These are phyloP conservation scores for Vicia villosa DNA, from an alignment of 306 rosid genomes.

Conservation along the genomic window DNA sequence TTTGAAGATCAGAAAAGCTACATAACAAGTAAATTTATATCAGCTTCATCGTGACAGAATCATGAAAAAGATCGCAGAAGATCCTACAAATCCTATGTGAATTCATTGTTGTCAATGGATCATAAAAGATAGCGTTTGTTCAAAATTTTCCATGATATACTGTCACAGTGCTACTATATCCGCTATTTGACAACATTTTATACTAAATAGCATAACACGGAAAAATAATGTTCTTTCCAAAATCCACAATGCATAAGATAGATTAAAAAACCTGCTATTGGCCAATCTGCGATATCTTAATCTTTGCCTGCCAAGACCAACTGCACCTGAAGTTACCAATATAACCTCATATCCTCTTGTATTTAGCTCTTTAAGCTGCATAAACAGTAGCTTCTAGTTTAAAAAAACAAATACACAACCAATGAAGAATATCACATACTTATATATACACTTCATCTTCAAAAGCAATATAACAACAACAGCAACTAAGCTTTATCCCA, in stretches of 20 bases:
- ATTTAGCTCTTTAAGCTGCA: conserved; percentile 82
- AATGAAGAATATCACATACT: conserved; percentile 6
- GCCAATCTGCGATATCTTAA: conserved; percentile 80
- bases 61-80: background rate
- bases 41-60: background rate
- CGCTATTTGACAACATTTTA: background rate
- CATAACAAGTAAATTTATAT: conserved; percentile 31
- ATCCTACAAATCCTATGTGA: background rate
- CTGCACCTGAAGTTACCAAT: conserved; percentile 90
- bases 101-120: background rate
- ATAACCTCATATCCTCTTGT: conserved; percentile 74
- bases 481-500: too few relatives aligned
- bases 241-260: conserved; percentile 10
- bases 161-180: background rate
- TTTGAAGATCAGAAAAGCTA: conserved; percentile 89
- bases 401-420: conserved; percentile 28
- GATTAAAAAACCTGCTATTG: conserved; percentile 73
- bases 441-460: background rate
- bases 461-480: background rate
- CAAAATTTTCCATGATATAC: background rate
- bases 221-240: background rate
- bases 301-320: conserved; percentile 88
- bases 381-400: conserved; percentile 16
- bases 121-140: background rate
- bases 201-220: background rate